A percentile compares a stretch with the other conserved stretches of the same genome.
These are phyloP conservation scores for Pichia sp. DNA, from an alignment of 1,139 yeast genomes.

Conservation along the genomic window DNA sequence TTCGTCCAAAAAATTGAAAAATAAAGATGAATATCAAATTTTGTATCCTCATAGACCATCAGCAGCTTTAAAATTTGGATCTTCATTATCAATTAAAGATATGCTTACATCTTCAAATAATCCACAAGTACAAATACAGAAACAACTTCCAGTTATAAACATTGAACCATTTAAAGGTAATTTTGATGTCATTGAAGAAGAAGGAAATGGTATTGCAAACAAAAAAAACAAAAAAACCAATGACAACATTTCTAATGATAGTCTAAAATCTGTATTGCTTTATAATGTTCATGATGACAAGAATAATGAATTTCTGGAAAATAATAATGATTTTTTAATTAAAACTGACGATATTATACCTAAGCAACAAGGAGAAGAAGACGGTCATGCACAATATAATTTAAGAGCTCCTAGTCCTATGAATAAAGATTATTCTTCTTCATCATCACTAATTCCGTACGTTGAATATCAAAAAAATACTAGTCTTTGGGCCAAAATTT, in stretches of 20 bases:
- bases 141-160: neutral
- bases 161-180: conserved; percentile 2
- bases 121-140: too few relatives aligned
- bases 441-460: conserved; percentile 8
- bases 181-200: neutral
- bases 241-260: too few relatives aligned
- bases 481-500: conserved; percentile 16
- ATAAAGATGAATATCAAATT: conserved; percentile 6
- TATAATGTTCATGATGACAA: neutral
- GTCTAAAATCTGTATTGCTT: neutral
- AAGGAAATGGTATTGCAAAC: neutral
- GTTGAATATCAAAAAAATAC: conserved; percentile 12
- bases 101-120: neutral
- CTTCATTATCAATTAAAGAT: neutral
- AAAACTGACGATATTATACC: too few relatives aligned
- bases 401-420: neutral
- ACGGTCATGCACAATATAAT: too few relatives aligned
- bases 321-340: too few relatives aligned
- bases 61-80: neutral
- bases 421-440: neutral
- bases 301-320: neutral
- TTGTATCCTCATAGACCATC: conserved; percentile 2
- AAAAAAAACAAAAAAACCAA: too few relatives aligned
- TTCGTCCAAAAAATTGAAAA: neutral
- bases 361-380: too few relatives aligned